Base-by-base conservation (phyloP, 1,284 basidiomycete species). In the Sporisorium iseilematis-ciliati region DNA sequence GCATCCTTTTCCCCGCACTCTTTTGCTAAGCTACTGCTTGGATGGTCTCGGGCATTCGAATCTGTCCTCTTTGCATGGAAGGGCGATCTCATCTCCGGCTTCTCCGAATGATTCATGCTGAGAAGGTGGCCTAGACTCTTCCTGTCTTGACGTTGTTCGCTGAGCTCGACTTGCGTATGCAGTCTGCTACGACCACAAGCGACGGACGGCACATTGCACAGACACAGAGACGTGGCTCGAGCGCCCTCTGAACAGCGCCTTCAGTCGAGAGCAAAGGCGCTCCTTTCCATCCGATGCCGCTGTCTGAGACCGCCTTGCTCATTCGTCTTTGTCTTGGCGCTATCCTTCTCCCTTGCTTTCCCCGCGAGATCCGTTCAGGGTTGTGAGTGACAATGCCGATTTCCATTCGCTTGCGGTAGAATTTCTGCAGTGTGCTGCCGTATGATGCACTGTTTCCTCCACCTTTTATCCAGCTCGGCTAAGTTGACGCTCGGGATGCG, bases 391-490 rank as follows among this genome's bases (percentile, higher is more conserved):
- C 35, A 10, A 38, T 4, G 14, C 12, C 35, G 16, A 38, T 14
- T 38, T 38, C 12, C 35, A 14, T 33, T 45, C 43, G 41, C n/a
- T 42, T 42, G 18, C 41, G 41, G 41, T 42, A 42, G 20, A 42
- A 42, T 21, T 7, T 10, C 26, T 48, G 46, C 46, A 29, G 26
- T 35, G 31, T 23, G 50, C 50, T 52, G 51, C 51, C 14, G 35
- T 10, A 25, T 52, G 51, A 52, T 52, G 51, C 25, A 10, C n/a
- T 23, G 53, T 4, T 11, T 31, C 29, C 54, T 54, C 35, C 45
- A 41, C n/a, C 26, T 20, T 21, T 57, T 14, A 6, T 21, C 18
- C 46, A 14, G 21, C 45, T 49, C 57, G 45, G 16, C 26, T 50
- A 23, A 7, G 29, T 7, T 7, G 10, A 35, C 38, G 42, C 21